phyloP scores from a whole-genome alignment of 2,329 filamentous ascomycete species.

The Apiospora phragmitis region DNA sequence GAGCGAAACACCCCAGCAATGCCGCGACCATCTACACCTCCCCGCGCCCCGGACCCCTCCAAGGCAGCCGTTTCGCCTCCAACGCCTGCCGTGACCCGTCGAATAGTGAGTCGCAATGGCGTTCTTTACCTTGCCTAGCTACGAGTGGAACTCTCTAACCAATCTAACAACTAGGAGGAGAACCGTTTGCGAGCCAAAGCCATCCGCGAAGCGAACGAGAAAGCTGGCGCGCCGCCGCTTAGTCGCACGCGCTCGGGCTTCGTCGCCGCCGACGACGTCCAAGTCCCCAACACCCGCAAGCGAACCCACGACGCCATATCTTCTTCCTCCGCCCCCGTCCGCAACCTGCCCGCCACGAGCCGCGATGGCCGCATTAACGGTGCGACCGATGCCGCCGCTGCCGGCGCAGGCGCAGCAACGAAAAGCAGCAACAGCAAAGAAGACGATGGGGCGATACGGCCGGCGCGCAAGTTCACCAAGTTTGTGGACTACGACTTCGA shows the following conservation, averaged over 20 bases:
- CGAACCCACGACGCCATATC: slow-evolving; percentile 68
- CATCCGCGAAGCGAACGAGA: slow-evolving; percentile 71
- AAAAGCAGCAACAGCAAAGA: slow-evolving; percentile 32
- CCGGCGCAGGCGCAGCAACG: slow-evolving; percentile 35
- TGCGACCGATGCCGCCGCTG: slow-evolving; percentile 27
- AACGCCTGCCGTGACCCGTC: slow-evolving; percentile 54
- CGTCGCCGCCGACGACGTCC: slow-evolving; percentile 66
- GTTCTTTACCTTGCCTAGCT: slow-evolving; percentile 12
- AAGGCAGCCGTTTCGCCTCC: slow-evolving; percentile 43
- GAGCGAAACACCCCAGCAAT: slow-evolving; percentile 31
- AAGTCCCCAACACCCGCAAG: slow-evolving; percentile 63
- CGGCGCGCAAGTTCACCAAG: slow-evolving; percentile 85
- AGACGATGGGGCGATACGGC: slow-evolving; percentile 55
- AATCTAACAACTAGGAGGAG: slow-evolving; percentile 64
- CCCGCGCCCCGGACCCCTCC: slow-evolving; percentile 31
- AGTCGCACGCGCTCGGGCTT: slow-evolving; percentile 66
- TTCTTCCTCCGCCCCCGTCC: slow-evolving; percentile 29
- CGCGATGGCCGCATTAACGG: slow-evolving; percentile 65
- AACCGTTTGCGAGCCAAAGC: slow-evolving; percentile 88
- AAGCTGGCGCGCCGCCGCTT: slow-evolving; percentile 42
- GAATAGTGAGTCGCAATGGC: slow-evolving; percentile 47
- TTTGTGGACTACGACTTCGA: slow-evolving; percentile 98
- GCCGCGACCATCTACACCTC: slow-evolving; percentile 50
- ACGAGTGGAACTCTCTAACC: neutral
- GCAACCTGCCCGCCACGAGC: slow-evolving; percentile 49